Conservation (phyloP, 768 basidiomycete genomes). For the Infundibulicybe gibba region DNA sequence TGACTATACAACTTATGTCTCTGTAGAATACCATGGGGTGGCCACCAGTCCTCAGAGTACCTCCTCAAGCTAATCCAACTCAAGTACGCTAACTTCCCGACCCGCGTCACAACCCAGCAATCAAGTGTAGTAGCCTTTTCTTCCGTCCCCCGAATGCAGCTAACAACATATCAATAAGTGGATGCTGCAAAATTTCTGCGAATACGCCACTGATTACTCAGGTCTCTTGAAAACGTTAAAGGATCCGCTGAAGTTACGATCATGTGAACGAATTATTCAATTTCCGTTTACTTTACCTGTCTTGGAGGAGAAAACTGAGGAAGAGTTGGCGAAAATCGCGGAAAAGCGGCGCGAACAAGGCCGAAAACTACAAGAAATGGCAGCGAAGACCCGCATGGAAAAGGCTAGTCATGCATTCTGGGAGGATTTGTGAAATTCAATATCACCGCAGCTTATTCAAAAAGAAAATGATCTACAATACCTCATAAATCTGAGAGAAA, state of each 20-base stretch:
- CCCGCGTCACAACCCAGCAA: conserved; percentile 73
- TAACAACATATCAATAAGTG: conserved; percentile 46
- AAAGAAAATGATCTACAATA: conserved; percentile 76
- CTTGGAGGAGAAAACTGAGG: conserved; percentile 84
- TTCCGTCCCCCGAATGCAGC: neutral
- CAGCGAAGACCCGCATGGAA: conserved; percentile 78
- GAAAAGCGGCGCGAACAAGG: conserved; percentile 88
- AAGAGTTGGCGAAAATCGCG: conserved; percentile 73
- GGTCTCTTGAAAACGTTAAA: conserved; percentile 62
- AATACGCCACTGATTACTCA: conserved; percentile 77
- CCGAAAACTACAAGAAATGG: conserved; percentile 84
- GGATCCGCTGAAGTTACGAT: conserved; percentile 61
- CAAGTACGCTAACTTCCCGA: conserved; percentile 92
- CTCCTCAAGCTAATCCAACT: conserved; percentile 91
- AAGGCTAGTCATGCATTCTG: conserved; percentile 49
- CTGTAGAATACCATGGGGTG: conserved; percentile 89
- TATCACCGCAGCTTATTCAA: conserved; percentile 49
- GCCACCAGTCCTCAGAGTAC: conserved; percentile 86
- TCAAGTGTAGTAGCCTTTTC: conserved; percentile 54
- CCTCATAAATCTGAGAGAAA: conserved; percentile 61
- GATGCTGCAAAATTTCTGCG: conserved; percentile 87
- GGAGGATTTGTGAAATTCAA: neutral
- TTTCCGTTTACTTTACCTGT: conserved; percentile 75
- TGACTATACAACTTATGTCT: neutral
- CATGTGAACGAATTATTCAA: conserved; percentile 72